A percentile compares a stretch with the other conserved stretches of the same genome.
These are phyloP conservation scores for Mycena vitilis DNA, from an alignment of 768 basidiomycete species.

Conservation along the genomic window DNA sequence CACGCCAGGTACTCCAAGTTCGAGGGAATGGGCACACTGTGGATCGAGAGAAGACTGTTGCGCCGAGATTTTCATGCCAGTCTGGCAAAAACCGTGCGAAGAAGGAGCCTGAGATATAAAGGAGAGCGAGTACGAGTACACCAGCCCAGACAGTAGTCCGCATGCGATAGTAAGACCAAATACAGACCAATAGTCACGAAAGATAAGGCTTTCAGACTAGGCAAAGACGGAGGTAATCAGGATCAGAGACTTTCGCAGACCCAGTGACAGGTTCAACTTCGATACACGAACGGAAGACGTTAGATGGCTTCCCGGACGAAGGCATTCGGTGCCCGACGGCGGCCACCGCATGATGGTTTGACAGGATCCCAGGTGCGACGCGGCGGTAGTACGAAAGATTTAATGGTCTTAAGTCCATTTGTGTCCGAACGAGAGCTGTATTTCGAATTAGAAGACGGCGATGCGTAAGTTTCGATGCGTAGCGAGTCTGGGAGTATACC, in stretches of 20 bases:
- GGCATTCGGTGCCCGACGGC: conserved; percentile 4
- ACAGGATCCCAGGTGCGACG: conserved; percentile 14
- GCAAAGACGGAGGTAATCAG: background rate
- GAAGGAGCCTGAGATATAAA: too few relatives aligned
- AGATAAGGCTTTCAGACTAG: background rate
- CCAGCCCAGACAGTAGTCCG: too few relatives aligned
- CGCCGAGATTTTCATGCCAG: too few relatives aligned
- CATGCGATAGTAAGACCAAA: background rate
- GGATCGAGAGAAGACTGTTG: too few relatives aligned
- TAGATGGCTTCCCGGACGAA: conserved; percentile 3
- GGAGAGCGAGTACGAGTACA: background rate
- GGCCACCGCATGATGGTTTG: background rate
- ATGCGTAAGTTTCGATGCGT: background rate
- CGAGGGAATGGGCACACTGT: too few relatives aligned
- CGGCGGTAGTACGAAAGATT: conserved; percentile 2
- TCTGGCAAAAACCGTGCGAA: too few relatives aligned
- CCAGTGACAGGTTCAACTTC: background rate
- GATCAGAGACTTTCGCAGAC: background rate
- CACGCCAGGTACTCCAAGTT: too few relatives aligned
- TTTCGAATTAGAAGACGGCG: background rate
- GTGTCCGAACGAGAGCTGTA: too few relatives aligned
- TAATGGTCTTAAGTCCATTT: background rate
- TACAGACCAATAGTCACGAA: background rate
- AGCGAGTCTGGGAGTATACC: background rate
- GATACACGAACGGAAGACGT: background rate